Evolutionary conservation across 2,329 filamentous ascomycete genomes (phyloP).

Genomic region (Colletotrichum theobromicola): DNA sequence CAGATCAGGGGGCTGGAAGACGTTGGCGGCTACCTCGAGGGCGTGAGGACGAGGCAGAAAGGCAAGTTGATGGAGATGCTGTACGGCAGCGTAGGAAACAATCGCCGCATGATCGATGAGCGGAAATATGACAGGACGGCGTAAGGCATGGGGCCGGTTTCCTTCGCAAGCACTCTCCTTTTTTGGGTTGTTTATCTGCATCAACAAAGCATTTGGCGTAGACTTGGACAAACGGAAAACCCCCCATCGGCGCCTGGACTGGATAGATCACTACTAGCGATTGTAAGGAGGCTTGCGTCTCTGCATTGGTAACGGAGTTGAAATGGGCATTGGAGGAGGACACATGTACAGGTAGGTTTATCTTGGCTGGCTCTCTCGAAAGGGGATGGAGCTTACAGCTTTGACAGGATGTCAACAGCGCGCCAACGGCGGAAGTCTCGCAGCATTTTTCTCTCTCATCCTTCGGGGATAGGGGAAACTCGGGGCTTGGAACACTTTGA

Average conservation of each 20-base stretch:
- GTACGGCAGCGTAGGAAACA: constrained; percentile 57
- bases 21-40: constrained; percentile 78
- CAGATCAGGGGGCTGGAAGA: constrained; percentile 85
- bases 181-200: neutral
- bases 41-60: constrained; percentile 80
- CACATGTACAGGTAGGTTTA: neutral
- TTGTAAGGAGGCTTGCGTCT: neutral
- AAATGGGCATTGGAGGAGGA: neutral
- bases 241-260: neutral
- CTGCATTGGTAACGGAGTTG: neutral
- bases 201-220: neutral
- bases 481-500: neutral
- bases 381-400: neutral
- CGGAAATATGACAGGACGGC: constrained; percentile 11
- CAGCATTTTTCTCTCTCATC: neutral
- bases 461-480: neutral
- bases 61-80: constrained; percentile 81
- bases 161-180: neutral
- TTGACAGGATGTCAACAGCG: neutral
- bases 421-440: neutral
- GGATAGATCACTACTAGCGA: neutral
- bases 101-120: constrained; percentile 37
- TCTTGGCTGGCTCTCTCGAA: neutral
- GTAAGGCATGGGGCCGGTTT: neutral
- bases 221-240: neutral